Evolutionary conservation across 1,284 basidiomycete genomes (phyloP).

Genomic region (Irpex lacteus): DNA sequence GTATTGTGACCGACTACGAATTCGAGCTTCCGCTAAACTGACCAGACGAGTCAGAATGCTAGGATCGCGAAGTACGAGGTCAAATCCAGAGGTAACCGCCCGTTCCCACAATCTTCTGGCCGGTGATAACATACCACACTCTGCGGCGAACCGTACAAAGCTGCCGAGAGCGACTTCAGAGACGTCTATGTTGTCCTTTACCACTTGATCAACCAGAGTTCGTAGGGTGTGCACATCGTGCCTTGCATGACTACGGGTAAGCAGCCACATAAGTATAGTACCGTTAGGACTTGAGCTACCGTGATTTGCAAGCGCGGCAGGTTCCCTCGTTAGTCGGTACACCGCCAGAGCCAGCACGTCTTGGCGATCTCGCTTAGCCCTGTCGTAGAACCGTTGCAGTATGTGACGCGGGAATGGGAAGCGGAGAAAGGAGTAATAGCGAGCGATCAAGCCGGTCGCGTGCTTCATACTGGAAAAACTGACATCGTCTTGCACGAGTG

Average conservation of each 20-base stretch:
- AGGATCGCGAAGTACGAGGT: slow-evolving; percentile 42
- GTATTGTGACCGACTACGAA: not conserved
- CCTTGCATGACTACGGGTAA: slow-evolving; percentile 38
- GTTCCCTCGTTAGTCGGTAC: slow-evolving; percentile 35
- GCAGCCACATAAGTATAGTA: slow-evolving; percentile 44
- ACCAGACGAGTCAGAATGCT: slow-evolving; percentile 53
- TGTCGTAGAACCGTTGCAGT: slow-evolving; percentile 27
- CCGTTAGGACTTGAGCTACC: slow-evolving; percentile 50
- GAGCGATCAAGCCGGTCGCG: slow-evolving; percentile 5
- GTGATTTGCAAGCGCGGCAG: slow-evolving; percentile 26
- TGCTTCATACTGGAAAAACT: not conserved
- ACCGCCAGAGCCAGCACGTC: slow-evolving; percentile 19
- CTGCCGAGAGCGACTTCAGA: slow-evolving; percentile 40
- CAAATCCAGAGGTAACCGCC: slow-evolving; percentile 43
- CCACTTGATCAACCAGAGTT: slow-evolving; percentile 45
- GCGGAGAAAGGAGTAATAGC: not conserved
- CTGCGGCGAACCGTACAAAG: slow-evolving; percentile 47
- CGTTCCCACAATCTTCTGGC: slow-evolving; percentile 56
- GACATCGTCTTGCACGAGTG: not conserved
- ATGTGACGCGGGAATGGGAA: slow-evolving; percentile 15
- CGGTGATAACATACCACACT: slow-evolving; percentile 41
- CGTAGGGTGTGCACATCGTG: slow-evolving; percentile 40
- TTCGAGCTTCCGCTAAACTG: slow-evolving; percentile 45
- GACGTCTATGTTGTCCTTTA: slow-evolving; percentile 37
- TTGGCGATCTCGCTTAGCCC: slow-evolving; percentile 13